A percentile compares a stretch with the other conserved stretches of the same genome.
Evolutionary conservation across 2,329 filamentous ascomycete genomes (phyloP).

Genomic region (Alternaria sp.): DNA sequence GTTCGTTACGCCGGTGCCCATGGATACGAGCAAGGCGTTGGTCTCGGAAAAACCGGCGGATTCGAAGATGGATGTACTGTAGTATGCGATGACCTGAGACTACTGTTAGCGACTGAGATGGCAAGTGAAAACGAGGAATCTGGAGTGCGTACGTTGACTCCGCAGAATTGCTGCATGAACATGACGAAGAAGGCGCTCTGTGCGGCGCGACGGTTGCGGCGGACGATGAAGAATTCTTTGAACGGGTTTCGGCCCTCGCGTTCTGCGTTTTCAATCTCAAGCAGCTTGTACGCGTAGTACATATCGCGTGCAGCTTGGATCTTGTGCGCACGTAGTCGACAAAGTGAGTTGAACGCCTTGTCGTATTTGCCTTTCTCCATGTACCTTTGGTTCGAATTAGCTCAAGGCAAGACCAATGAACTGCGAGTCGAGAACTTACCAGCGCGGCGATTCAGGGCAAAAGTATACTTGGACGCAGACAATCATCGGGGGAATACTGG

Average conservation of each 20-base stretch:
- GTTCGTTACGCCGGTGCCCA: constrained; percentile 55
- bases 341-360: constrained; percentile 45
- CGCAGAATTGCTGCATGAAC: constrained; percentile 47
- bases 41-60: constrained; percentile 43
- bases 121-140: background rate
- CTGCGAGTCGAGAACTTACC: constrained; percentile 17
- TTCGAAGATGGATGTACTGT: constrained; percentile 37
- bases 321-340: constrained; percentile 60
- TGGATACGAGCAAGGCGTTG: constrained; percentile 48
- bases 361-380: constrained; percentile 46
- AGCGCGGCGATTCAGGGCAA: constrained; percentile 39
- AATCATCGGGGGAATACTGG: constrained; percentile 37
- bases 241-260: constrained; percentile 41
- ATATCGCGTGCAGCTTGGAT: constrained; percentile 63
- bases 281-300: constrained; percentile 56
- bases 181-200: constrained; percentile 44
- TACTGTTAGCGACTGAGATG: background rate
- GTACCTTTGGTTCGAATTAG: constrained; percentile 24
- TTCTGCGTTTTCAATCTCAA: constrained; percentile 44
- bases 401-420: background rate
- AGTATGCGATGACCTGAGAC: constrained; percentile 34
- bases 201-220: constrained; percentile 43
- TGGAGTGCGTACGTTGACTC: constrained; percentile 21
- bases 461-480: constrained; percentile 42
- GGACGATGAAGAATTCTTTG: constrained; percentile 43